Evolutionary conservation across 345 rosid species (phyloP).

Genomic region (Brassica carinata): DNA sequence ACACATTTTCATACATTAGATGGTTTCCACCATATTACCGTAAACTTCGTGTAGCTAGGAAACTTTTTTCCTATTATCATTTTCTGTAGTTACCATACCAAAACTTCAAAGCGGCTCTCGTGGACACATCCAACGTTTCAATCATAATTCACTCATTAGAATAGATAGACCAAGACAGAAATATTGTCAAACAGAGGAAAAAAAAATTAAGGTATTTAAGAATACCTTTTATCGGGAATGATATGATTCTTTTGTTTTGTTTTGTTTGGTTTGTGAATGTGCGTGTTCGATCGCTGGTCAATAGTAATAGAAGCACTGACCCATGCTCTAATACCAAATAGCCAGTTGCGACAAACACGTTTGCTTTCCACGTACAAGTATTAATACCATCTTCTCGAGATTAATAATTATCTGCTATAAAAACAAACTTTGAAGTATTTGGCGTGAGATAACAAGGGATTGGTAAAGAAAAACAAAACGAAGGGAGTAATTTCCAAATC

Average conservation of each 20-base stretch:
- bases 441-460: neutral
- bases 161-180: neutral
- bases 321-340: neutral
- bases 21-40: no score
- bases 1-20: no score
- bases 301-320: neutral
- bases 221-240: neutral
- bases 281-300: neutral
- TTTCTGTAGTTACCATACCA: no score
- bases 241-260: neutral
- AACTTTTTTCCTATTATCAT: no score
- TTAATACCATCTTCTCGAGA: neutral
- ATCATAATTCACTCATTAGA: neutral
- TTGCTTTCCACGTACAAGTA: neutral
- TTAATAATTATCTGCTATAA: neutral
- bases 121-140: neutral
- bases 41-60: no score
- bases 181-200: neutral
- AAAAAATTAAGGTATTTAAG: neutral
- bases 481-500: neutral
- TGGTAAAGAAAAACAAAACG: neutral
- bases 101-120: neutral
- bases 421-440: neutral
- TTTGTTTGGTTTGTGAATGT: neutral
- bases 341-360: neutral